Evolutionary conservation across 208 protist genomes (phyloP).

Genomic region (Trypanosoma rangeli): DNA sequence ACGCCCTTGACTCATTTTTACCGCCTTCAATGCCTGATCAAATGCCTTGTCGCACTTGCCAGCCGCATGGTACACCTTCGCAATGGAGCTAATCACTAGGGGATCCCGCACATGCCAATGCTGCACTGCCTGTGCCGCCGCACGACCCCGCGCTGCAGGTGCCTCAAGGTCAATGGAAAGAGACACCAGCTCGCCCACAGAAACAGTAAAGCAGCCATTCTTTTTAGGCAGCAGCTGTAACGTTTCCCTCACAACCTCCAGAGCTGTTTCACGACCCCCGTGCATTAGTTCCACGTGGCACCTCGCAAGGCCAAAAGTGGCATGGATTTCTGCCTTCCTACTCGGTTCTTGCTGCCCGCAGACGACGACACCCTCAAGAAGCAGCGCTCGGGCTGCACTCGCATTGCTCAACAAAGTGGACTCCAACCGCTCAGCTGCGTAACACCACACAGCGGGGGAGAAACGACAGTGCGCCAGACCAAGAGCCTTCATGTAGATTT

Average conservation of each 20-base stretch:
- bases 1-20: conserved; percentile 31
- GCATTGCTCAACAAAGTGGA: conserved; percentile 32
- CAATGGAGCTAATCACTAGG: conserved; percentile 66
- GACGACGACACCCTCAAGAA: conserved; percentile 24
- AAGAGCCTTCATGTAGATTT: conserved; percentile 44
- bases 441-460: conserved; percentile 60
- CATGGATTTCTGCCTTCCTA: conserved; percentile 21
- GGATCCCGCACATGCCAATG: conserved; percentile 69
- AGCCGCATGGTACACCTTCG: conserved; percentile 69
- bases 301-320: conserved; percentile 44
- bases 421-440: conserved; percentile 60
- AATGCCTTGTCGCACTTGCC: conserved; percentile 57
- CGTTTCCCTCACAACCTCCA: conserved; percentile 64
- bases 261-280: conserved; percentile 38
- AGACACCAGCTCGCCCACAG: conserved; percentile 54
- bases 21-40: conserved; percentile 64
- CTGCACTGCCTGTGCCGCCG: conserved; percentile 69
- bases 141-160: conserved; percentile 46
- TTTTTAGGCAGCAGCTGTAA: conserved; percentile 70
- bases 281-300: conserved; percentile 38
- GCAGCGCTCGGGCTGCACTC: conserved; percentile 27
- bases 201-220: conserved; percentile 47
- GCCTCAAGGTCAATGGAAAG: conserved; percentile 67
- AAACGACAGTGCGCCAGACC: conserved; percentile 42
- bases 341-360: conserved; percentile 12